phyloP scores from a whole-genome alignment of 148 eudicot species.

The Linanthus parryae region DNA sequence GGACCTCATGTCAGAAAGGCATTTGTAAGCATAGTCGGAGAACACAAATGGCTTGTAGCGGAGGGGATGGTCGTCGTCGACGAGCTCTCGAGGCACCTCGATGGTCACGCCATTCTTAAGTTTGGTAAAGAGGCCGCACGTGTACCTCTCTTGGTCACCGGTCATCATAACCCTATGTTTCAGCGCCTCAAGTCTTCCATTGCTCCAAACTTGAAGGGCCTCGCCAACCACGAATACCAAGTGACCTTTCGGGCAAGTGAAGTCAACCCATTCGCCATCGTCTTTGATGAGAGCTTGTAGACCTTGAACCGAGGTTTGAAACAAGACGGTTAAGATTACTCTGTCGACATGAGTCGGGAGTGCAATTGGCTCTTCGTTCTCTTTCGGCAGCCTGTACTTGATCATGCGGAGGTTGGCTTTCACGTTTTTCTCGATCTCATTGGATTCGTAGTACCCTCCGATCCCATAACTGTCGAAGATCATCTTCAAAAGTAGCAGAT shows the following conservation, averaged over 20 bases:
- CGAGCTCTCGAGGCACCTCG: background rate
- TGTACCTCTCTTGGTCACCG: background rate
- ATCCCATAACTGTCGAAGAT: background rate
- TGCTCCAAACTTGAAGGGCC: constrained; percentile 5
- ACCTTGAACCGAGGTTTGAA: constrained; percentile 1
- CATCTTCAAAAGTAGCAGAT: background rate
- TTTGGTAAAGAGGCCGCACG: constrained; percentile 5
- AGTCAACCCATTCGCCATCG: background rate
- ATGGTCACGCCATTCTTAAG: background rate
- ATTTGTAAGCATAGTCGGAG: constrained; percentile 1
- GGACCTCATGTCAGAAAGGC: background rate
- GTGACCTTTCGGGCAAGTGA: background rate
- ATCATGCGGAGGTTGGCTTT: background rate
- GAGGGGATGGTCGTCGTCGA: background rate
- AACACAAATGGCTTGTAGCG: constrained; percentile 1
- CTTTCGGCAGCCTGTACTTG: constrained; percentile 1
- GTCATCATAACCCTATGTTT: constrained; percentile 7
- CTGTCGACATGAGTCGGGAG: background rate
- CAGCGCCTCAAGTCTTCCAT: constrained; percentile 1
- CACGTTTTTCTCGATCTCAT: background rate
- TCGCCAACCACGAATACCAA: background rate
- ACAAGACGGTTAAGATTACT: background rate
- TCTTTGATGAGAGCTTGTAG: background rate
- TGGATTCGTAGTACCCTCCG: too few species aligned
- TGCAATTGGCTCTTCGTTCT: background rate